phyloP scores from a whole-genome alignment of 140 eudicot species.

The Bidens hawaiensis region DNA sequence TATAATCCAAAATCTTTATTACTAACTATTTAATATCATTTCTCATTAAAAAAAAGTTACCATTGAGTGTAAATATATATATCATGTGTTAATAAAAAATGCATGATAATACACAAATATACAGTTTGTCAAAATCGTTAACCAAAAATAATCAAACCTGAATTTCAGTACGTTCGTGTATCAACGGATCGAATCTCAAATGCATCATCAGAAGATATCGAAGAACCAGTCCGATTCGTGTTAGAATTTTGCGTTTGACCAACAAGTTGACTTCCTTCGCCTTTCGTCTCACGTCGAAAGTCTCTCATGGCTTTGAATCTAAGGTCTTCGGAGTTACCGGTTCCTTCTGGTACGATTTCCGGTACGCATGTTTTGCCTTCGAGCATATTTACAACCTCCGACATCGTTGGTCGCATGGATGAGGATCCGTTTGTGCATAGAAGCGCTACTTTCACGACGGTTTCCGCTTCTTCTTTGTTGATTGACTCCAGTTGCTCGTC shows the following conservation, averaged over 20 bases:
- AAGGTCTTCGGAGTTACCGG: slow-evolving; percentile 45
- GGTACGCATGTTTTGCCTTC: slow-evolving; percentile 58
- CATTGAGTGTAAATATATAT: no score
- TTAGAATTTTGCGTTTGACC: slow-evolving; percentile 27
- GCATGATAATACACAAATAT: no score
- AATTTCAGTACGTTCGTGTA: slow-evolving; percentile 15
- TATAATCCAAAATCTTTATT: no score
- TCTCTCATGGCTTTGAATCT: slow-evolving; percentile 80
- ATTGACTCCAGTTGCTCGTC: slow-evolving; percentile 44
- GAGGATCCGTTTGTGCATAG: slow-evolving; percentile 65
- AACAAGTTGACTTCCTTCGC: slow-evolving; percentile 15
- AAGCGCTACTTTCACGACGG: slow-evolving; percentile 57
- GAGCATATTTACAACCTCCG: slow-evolving; percentile 70
- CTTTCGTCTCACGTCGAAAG: slow-evolving; percentile 30
- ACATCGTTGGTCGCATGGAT: slow-evolving; percentile 67
- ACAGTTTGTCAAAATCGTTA: no score
- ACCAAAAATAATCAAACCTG: background rate
- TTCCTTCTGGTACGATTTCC: slow-evolving; percentile 41
- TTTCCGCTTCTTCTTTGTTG: slow-evolving; percentile 59
- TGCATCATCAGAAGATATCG: slow-evolving; percentile 23
- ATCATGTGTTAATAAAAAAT: no score
- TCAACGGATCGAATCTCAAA: slow-evolving; percentile 26
- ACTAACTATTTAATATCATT: no score
- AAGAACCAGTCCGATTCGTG: slow-evolving; percentile 26
- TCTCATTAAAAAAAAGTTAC: no score